Base-by-base conservation (phyloP, 306 rosid species). In the Rosa chinensis region DNA sequence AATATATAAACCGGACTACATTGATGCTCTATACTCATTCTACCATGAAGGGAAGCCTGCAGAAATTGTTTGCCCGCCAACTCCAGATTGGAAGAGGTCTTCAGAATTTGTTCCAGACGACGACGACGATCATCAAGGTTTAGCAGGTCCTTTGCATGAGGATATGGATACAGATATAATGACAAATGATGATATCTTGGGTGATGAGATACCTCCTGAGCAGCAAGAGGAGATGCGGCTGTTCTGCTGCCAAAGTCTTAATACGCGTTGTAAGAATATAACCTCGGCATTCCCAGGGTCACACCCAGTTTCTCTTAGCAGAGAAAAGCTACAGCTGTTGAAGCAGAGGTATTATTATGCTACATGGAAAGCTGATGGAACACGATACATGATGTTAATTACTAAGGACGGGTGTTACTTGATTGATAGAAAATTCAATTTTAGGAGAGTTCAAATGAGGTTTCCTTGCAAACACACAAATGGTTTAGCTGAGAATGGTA, bases 281-380 rank as follows among this genome's bases (percentile, higher is more conserved):
- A 81, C 17, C 79, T 69, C 87, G 59, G 90, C 83, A 78, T 94
- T 94, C 79, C 98, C 98, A 9, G 98, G 98, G 62, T 92, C 97
- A 39, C 97, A 94, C 66, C 98, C 98, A 73, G 97, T 92, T 76
- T 94, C 98, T 83, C 94, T 94, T 62, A 84, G 87, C 96, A 89
- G 98, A 85, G 97, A 90, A 4, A 94, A 94, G 81, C 85, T 94
- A 70, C 95, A 91, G 84, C 87, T 94, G 82, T 83, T 94, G 82
- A 84, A 93, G 80, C 97, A 92, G 76, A 97, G 94, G 39, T 94
- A 90, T 77, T 94, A 94, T 82, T 94, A 94, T 88, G 98, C 97
- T 72, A 94, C 97, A 11, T 94, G 97, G 98, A 94, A 94, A 90
- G 98, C 98, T 82, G 96, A 94, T 83, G 98, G 98, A 79, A 94